Base-by-base conservation (phyloP, 164 flowering plant species). In the Piper betle region DNA sequence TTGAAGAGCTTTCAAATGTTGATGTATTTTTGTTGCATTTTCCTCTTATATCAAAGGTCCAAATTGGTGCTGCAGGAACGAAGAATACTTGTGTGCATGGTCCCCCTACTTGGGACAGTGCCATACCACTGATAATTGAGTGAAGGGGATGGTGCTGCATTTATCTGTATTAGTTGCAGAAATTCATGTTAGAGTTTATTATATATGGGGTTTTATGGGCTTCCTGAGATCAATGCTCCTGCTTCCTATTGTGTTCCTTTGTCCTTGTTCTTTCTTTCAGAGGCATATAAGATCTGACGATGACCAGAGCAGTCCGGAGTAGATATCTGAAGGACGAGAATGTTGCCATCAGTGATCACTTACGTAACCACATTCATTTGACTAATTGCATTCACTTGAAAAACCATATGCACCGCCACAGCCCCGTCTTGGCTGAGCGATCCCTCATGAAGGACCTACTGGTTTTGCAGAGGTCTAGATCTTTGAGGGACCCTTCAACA, bases 371-470 rank as follows among this genome's bases (percentile, higher is more conserved):
- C 66, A 86, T 91, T 19, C 96, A 91, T 75, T 78, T 91, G 74
- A 88, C 97, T 1, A 94, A 91, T 64, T 91, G 97, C 65, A 91
- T 87, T 68, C 97, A 94, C 74, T 74, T 94, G 83, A 94, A 91
- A 75, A 91, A 91, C 76, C 97, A 88, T 66, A 85, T 94, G 95
- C 97, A 86, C 64, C 81, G 78, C 74, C 84, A 84, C 13, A 88
- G 93, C 66, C 95, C 99, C 5, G 70, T 80, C 2, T 66, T 81
- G 69, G 75, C 88, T 4, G 96, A 91, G 62, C 77, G 86, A 72
- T 80, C 92, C 13, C 81, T 91, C 20, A 77, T 84, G 81, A 82
- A 89, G 80, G 99, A 87, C 69, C 95, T 94, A 33, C 74, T 82
- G 58, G 86, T 73, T 63, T 88, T 94, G 69, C 97, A 86, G 75